Conservation (phyloP, 305 asterid genomes). For the Fraxinus angustifolia region DNA sequence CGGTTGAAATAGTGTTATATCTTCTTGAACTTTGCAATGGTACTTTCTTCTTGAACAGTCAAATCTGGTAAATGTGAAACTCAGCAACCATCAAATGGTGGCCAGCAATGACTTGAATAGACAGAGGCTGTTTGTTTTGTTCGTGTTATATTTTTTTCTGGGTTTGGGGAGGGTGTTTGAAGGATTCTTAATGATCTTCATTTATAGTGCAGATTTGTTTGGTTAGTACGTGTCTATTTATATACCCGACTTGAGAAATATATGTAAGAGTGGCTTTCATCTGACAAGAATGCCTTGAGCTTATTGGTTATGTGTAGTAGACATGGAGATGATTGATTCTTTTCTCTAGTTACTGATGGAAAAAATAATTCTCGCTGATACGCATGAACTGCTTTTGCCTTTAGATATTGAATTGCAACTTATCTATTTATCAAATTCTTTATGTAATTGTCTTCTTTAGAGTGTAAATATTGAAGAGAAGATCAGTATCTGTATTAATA, state of each 20-base stretch:
- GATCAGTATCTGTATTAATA: not conserved
- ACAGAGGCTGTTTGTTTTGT: not conserved
- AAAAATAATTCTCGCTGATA: not conserved
- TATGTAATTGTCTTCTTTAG: not conserved
- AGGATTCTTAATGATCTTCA: not conserved
- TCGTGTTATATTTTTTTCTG: not conserved
- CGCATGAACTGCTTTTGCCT: not conserved
- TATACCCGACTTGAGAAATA: not conserved
- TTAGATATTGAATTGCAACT: not conserved
- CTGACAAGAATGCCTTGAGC: not conserved
- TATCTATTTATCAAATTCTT: not conserved
- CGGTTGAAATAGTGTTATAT: not conserved
- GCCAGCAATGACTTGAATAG: not conserved
- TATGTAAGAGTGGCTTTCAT: not conserved
- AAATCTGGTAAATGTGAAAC: not conserved
- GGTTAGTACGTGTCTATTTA: not conserved
- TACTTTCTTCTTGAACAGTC: not conserved
- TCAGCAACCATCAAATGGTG: not conserved
- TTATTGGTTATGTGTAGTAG: not conserved
- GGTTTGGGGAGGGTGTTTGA: not conserved
- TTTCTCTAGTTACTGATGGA: not conserved
- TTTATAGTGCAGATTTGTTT: not conserved
- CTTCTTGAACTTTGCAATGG: not conserved
- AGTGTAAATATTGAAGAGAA: not conserved
- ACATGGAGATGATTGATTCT: not conserved